Conservation (phyloP, 495 filamentous ascomycete genomes). For the Cenococcum geophilum region DNA sequence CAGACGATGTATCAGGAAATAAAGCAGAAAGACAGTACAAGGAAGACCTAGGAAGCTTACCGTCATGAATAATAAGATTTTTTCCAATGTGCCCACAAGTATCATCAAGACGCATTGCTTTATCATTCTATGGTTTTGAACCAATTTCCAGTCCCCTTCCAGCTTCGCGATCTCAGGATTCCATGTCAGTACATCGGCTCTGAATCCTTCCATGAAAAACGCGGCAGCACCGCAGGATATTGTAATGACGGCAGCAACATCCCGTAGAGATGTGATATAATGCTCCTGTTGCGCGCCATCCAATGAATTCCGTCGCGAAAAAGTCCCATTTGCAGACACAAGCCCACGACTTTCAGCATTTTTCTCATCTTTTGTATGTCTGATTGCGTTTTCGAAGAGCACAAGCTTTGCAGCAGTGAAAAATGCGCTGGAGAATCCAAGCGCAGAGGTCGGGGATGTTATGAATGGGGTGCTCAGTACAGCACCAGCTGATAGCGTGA, state of each 20-base stretch:
- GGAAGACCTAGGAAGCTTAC: slow-evolving; percentile 6
- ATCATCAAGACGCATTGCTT: slow-evolving; percentile 16
- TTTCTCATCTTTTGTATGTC: slow-evolving; percentile 14
- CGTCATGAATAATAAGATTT: background rate
- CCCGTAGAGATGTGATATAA: slow-evolving; percentile 22
- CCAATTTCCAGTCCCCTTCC: slow-evolving; percentile 15
- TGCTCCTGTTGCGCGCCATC: slow-evolving; percentile 16
- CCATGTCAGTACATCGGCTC: slow-evolving; percentile 25
- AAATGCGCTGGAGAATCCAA: slow-evolving; percentile 26
- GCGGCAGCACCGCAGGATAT: slow-evolving; percentile 25
- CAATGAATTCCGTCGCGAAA: slow-evolving; percentile 17
- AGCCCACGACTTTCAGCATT: slow-evolving; percentile 18
- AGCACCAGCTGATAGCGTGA: slow-evolving; percentile 16
- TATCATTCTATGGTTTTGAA: slow-evolving; percentile 16
- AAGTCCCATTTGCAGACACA: slow-evolving; percentile 30
- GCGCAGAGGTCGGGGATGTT: slow-evolving; percentile 16
- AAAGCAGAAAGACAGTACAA: background rate
- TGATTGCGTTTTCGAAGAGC: slow-evolving; percentile 27
- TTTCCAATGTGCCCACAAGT: background rate
- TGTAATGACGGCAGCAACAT: slow-evolving; percentile 20
- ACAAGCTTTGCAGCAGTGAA: slow-evolving; percentile 21
- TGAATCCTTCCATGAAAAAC: slow-evolving; percentile 27
- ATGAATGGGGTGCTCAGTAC: slow-evolving; percentile 23
- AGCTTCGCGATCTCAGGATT: slow-evolving; percentile 12
- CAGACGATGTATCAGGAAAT: too few relatives aligned